Percentiles rank a stretch among this genome's conserved stretches.
Conservation (phyloP, 148 eudicot genomes). For the Silene conica region DNA sequence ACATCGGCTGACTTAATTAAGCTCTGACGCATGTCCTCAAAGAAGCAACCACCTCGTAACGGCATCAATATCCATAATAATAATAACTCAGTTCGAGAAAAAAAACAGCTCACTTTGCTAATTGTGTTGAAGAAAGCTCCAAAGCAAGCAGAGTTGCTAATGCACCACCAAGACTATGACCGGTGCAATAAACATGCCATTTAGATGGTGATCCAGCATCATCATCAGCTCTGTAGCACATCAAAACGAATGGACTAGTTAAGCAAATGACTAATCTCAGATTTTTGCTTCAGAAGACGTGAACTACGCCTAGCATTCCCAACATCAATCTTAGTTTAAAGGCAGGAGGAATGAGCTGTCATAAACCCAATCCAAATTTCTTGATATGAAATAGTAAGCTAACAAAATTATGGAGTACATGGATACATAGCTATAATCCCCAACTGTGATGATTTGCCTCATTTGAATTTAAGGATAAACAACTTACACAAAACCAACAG, state of each 20-base stretch:
- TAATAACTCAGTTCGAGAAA: conserved; percentile 3
- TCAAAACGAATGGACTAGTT: neutral
- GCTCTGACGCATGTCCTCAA: neutral
- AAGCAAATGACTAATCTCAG: neutral
- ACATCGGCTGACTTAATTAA: neutral
- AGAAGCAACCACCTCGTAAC: neutral
- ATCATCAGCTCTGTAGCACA: conserved; percentile 49
- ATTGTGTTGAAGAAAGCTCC: conserved; percentile 86
- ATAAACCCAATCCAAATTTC: neutral
- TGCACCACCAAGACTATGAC: conserved; percentile 99
- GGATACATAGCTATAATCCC: neutral
- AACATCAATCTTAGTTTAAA: neutral
- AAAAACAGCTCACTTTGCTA: conserved; percentile 69
- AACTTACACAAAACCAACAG: conserved; percentile 59
- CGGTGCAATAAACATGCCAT: conserved; percentile 92
- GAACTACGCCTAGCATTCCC: neutral
- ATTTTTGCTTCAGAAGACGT: neutral
- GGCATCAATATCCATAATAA: neutral
- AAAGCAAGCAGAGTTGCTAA: conserved; percentile 94
- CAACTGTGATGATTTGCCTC: neutral
- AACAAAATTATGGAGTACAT: neutral
- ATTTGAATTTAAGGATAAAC: conserved; percentile 3
- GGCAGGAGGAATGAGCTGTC: neutral
- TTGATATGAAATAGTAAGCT: neutral
- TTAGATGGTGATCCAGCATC: conserved; percentile 37